phyloP scores from a whole-genome alignment of 371 early-diverging fungal genomes.

The Phascolomyces articulosus region DNA sequence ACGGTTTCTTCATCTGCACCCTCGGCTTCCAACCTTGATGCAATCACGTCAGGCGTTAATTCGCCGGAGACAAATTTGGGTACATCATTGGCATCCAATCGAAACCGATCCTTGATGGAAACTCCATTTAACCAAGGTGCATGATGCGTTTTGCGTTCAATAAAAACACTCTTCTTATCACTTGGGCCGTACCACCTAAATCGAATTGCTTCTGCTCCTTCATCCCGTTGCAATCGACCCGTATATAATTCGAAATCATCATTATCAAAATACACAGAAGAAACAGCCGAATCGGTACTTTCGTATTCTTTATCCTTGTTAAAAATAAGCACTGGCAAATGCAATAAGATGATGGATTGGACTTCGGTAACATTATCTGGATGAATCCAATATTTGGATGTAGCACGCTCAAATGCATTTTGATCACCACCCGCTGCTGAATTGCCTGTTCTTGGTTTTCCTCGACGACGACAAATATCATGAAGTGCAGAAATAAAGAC shows the following conservation, averaged over 20 bases:
- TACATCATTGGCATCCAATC: conserved; percentile 50
- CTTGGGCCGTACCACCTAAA: conserved; percentile 94
- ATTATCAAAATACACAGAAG: conserved; percentile 96
- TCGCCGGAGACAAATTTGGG: conserved; percentile 67
- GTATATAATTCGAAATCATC: conserved; percentile 89
- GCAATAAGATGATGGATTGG: conserved; percentile 88
- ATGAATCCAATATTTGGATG: conserved; percentile 98
- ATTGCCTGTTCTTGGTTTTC: conserved; percentile 32
- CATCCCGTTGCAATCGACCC: conserved; percentile 90
- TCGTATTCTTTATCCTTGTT: conserved; percentile 59
- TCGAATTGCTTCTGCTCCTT: conserved; percentile 92
- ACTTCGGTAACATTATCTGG: conserved; percentile 98
- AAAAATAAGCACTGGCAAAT: conserved; percentile 96
- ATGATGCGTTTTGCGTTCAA: conserved; percentile 99
- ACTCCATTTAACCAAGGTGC: conserved; percentile 97
- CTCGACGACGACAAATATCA: conserved; percentile 43
- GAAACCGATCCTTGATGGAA: conserved; percentile 71
- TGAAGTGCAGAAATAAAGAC: conserved; percentile 48
- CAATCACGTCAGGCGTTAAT: conserved; percentile 78
- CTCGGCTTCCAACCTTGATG: conserved; percentile 75
- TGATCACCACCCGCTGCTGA: conserved; percentile 67
- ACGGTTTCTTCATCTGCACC: conserved; percentile 78
- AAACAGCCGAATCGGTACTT: conserved; percentile 66
- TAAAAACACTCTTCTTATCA: conserved; percentile 71
- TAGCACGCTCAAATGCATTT: conserved; percentile 84